Evolutionary conservation across 129 eudicot species (phyloP), one percentile per base, ranked within the genome.

Genomic region (Flaveria robusta): DNA sequence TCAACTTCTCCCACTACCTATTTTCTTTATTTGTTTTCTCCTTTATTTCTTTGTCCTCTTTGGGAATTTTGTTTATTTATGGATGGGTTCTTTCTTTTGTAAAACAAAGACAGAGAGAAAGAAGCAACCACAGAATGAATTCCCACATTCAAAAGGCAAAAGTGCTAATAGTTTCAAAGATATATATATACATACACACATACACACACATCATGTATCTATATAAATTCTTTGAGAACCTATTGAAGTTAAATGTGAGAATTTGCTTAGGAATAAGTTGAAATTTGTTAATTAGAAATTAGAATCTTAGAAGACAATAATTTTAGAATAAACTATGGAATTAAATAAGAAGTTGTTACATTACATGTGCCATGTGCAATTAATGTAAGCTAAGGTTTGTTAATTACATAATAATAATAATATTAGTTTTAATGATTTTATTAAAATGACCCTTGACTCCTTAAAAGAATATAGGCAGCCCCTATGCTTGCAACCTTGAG

Each of bases 61-160:
- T 66, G 79, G 71, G 75, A 74, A 82, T 78, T 82, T 72, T 82
- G 82, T 82, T 43, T 77, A 82, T 54, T 77, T 72, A 72, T 77
- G 82, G 85, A 76, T 72, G 78, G 85, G 79, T 82, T 77, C 60
- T 75, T 81, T 77, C 82, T 82, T 82, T 82, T 77, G 80, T 74
- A 80, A 70, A 77, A 82, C 82, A 71, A 82, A 82, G 86, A 82
- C 86, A 82, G 82, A 67, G 71, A 71, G 82, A 78, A 82, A 82
- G 79, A 77, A 64, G 81, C 70, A 82, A 77, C 79, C 79, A 72
- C 75, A 77, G 75, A 82, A 82, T 77, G 68, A 76, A 82, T 82
- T 76, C 85, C 77, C 31, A 26, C 81, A 72, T 68, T 63, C 63
- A 51, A 82, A 81, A 81, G 76, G 73, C 41, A 80, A 80, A 80